A percentile compares a stretch with the other conserved stretches of the same genome.
phyloP scores from a whole-genome alignment of 345 rosid species.

The Anacardium occidentale region DNA sequence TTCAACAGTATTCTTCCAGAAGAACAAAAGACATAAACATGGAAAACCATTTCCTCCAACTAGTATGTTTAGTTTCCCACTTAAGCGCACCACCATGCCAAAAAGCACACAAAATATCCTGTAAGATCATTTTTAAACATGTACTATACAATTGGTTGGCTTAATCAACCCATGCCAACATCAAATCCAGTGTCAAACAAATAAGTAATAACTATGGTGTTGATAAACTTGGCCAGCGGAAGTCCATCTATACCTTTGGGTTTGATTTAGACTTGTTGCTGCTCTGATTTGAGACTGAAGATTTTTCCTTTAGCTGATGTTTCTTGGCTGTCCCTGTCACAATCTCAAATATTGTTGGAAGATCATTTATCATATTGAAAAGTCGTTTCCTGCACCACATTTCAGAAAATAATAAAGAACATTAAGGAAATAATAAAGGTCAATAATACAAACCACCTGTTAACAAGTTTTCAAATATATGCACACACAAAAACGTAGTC shows the following conservation, averaged over 20 bases:
- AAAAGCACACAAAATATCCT: background rate
- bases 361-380: conserved; percentile 81
- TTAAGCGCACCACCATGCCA: background rate
- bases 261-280: conserved; percentile 72
- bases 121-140: background rate
- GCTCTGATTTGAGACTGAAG: conserved; percentile 63
- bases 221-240: background rate
- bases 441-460: background rate
- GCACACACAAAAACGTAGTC: background rate
- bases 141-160: background rate
- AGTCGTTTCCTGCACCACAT: conserved; percentile 68
- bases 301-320: conserved; percentile 53
- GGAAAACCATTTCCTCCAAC: background rate
- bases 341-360: conserved; percentile 79
- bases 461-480: background rate
- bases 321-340: conserved; percentile 69
- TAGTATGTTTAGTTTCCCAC: background rate
- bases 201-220: background rate
- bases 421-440: conserved; percentile 4
- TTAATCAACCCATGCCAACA: background rate
- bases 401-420: background rate
- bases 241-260: conserved; percentile 48
- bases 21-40: background rate
- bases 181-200: background rate
- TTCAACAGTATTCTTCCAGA: background rate